A percentile compares a stretch with the other conserved stretches of the same genome.
phyloP scores from a whole-genome alignment of 345 rosid genomes.

The Populus euphratica region DNA sequence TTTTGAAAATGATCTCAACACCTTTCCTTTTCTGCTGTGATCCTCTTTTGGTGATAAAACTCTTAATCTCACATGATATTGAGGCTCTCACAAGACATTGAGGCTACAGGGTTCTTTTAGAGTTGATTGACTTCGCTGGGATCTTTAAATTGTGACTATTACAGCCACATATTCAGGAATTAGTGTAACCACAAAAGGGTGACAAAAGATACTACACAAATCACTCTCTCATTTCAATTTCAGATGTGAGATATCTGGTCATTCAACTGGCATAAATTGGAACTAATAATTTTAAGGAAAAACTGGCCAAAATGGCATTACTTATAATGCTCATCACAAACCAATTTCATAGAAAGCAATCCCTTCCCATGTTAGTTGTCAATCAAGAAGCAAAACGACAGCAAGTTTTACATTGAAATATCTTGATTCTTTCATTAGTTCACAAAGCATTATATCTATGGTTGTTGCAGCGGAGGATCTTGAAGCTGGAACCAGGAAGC shows the following conservation, averaged over 20 bases:
- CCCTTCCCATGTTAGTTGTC: not conserved
- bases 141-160: not conserved
- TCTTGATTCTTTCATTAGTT: not conserved
- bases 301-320: not conserved
- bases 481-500: slow-evolving; percentile 57
- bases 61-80: not conserved
- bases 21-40: no score
- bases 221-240: not conserved
- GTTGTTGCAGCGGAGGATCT: slow-evolving; percentile 74
- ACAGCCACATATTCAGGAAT: not conserved
- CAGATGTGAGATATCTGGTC: not conserved
- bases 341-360: not conserved
- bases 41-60: not conserved
- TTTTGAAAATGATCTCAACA: not conserved
- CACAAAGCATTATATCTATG: not conserved
- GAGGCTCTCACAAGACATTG: not conserved
- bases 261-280: not conserved
- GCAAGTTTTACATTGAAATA: not conserved
- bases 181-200: not conserved
- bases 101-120: not conserved
- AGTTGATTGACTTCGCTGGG: not conserved
- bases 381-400: not conserved
- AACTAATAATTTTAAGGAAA: not conserved
- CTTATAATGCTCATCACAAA: not conserved
- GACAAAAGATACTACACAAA: not conserved